A percentile compares a stretch with the other conserved stretches of the same genome.
Evolutionary conservation across 2,329 filamentous ascomycete species (phyloP).

Genomic region (Lecanoromycetidae sp.): DNA sequence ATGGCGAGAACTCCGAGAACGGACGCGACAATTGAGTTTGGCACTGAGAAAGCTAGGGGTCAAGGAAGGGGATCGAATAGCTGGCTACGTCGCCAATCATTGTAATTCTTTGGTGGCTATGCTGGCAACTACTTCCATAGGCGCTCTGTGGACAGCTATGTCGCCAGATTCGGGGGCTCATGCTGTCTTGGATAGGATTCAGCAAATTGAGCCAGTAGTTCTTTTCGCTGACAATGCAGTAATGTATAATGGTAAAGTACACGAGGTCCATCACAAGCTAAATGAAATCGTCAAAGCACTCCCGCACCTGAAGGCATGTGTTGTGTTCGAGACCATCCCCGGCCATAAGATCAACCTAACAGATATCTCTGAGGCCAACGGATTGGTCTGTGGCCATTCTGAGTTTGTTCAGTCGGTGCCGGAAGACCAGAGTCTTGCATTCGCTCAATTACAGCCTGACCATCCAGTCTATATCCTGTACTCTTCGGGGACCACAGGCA

Average conservation of each 20-base stretch:
- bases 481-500: constrained; percentile 76
- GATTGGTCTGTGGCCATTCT: constrained; percentile 30
- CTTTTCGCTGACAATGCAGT: constrained; percentile 81
- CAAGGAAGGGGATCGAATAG: constrained; percentile 48
- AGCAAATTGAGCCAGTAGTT: constrained; percentile 70
- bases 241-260: constrained; percentile 82
- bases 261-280: constrained; percentile 69
- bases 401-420: constrained; percentile 36
- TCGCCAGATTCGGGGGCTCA: constrained; percentile 87
- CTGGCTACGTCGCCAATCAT: constrained; percentile 78
- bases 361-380: constrained; percentile 26
- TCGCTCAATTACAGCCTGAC: constrained; percentile 68
- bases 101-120: constrained; percentile 76
- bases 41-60: constrained; percentile 58
- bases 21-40: constrained; percentile 60
- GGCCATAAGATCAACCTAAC: constrained; percentile 28
- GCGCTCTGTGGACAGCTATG: constrained; percentile 85
- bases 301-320: constrained; percentile 53
- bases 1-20: constrained; percentile 70
- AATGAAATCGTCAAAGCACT: constrained; percentile 60
- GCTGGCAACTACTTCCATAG: constrained; percentile 68
- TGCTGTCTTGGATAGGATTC: constrained; percentile 75
- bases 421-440: constrained; percentile 39
- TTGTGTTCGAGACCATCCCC: constrained; percentile 59
- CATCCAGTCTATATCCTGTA: constrained; percentile 92